These are phyloP conservation scores for Tolypocladium pustulatum DNA, from an alignment of 2,329 filamentous ascomycete species.

Conservation along the genomic window DNA sequence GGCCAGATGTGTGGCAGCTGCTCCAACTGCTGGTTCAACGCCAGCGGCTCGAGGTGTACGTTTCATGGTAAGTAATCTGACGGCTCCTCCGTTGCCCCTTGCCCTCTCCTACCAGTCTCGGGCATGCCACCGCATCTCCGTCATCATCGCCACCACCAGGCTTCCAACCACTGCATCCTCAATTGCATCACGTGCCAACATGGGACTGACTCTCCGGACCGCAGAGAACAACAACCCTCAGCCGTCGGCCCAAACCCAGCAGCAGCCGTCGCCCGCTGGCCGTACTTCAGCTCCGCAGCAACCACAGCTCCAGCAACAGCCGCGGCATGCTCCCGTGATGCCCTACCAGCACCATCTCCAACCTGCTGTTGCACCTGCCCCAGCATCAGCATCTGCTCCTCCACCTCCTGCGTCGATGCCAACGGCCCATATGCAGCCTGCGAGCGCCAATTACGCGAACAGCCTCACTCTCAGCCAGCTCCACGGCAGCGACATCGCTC, in stretches of 20 bases:
- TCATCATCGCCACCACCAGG: not conserved
- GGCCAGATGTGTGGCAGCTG: conserved; percentile 53
- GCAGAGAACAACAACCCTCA: conserved; percentile 35
- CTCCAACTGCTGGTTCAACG: conserved; percentile 55
- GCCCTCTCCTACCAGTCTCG: not conserved
- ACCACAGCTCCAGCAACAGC: not conserved
- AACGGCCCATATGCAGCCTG: not conserved
- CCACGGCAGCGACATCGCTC: conserved; percentile 18
- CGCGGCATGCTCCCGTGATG: not conserved
- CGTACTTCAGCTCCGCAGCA: conserved; percentile 9
- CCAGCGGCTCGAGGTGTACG: conserved; percentile 47
- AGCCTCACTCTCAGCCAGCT: conserved; percentile 15
- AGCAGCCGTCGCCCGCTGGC: conserved; percentile 8
- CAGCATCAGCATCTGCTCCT: not conserved
- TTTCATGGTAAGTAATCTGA: conserved; percentile 42
- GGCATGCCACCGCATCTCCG: not conserved
- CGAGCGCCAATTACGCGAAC: conserved; percentile 6
- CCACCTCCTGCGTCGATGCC: not conserved
- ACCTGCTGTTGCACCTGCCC: not conserved
- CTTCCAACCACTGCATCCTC: not conserved
- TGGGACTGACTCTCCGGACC: conserved; percentile 1
- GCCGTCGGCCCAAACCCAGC: conserved; percentile 16
- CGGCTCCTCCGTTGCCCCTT: not conserved
- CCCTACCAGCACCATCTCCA: not conserved
- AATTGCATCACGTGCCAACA: not conserved